Base-by-base conservation (phyloP, 495 filamentous ascomycete genomes). In the Talaromyces stipitatus region DNA sequence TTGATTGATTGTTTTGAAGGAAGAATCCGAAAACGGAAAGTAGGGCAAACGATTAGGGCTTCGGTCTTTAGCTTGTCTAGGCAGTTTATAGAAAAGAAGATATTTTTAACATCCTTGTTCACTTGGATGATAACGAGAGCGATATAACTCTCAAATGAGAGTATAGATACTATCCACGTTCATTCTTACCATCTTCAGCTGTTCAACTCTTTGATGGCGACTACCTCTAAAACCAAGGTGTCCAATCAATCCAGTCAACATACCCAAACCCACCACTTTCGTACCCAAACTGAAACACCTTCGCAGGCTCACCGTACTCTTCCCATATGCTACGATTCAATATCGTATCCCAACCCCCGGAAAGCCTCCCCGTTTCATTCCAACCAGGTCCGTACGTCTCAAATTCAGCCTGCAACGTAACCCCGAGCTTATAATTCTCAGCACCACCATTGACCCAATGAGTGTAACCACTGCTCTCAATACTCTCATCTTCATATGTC, bases 361-460 rank as follows among this genome's bases (percentile, higher is more conserved):
- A 68, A 16, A 61, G 53, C 22, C 82, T 66, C 0, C 69, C 82
- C 0, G 75, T 77, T 12, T 51, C 60, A 61, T 83, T 80, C 63
- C 78, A 83, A 0, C 82, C 82, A 0, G 80, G 78, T 10, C 82
- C 82, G 59, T 65, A 79, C 41, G 69, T 66, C 47, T 68, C 48
- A 62, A 79, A 84, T 65, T 84, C 82, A 6, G 81, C 81, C 75
- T 80, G 77, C 16, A 81, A 54, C 16, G 82, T 85, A 43, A 62
- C 64, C n/a, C 68, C 48, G 24, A 72, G 72, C 18, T 64, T 64
- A 36, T 77, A 72, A 23, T 78, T 61, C 12, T 66, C 63, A 10
- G 68, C 71, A 1, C 70, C 69, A 43, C 50, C 60, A 11, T 69
- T 57, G 24, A 73, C 45, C 83, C 81, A 85, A 55, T 78, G 65